Evolutionary conservation across 805 yeast genomes (phyloP).

Genomic region (Lachancea nothofagi): DNA sequence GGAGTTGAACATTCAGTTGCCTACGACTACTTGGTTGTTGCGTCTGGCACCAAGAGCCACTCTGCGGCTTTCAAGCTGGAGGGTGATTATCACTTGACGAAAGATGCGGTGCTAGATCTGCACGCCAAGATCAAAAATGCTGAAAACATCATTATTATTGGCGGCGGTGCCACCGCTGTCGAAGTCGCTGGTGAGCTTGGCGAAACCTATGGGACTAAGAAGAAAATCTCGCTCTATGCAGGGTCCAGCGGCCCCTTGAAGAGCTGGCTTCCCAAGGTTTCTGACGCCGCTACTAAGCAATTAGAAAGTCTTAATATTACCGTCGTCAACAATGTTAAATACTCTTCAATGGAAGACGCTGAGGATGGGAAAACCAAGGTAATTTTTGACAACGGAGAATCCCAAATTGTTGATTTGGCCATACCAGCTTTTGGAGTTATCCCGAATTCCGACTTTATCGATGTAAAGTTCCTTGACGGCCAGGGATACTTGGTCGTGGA

Average conservation of each 20-base stretch:
- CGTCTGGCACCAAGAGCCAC: constrained; percentile 4
- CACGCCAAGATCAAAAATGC: neutral
- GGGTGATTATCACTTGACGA: neutral
- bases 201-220: constrained; percentile 1
- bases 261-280: constrained; percentile 3
- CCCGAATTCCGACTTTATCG: constrained; percentile 2
- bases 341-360: neutral
- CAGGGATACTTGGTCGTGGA: constrained; percentile 1
- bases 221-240: neutral
- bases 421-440: constrained; percentile 2
- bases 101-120: neutral
- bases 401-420: constrained; percentile 1
- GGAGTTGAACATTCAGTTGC: neutral
- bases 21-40: constrained; percentile 5
- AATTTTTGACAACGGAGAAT: neutral
- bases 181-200: constrained; percentile 7
- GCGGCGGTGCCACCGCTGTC: constrained; percentile 8
- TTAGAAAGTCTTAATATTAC: neutral
- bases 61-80: constrained; percentile 5
- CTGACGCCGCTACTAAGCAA: constrained; percentile 1
- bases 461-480: neutral
- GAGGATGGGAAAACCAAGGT: neutral
- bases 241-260: constrained; percentile 3
- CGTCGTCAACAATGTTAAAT: neutral
- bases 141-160: neutral